These are phyloP conservation scores for Vitis hybrid DNA, from an alignment of 177 flowering plant genomes.

Conservation along the genomic window DNA sequence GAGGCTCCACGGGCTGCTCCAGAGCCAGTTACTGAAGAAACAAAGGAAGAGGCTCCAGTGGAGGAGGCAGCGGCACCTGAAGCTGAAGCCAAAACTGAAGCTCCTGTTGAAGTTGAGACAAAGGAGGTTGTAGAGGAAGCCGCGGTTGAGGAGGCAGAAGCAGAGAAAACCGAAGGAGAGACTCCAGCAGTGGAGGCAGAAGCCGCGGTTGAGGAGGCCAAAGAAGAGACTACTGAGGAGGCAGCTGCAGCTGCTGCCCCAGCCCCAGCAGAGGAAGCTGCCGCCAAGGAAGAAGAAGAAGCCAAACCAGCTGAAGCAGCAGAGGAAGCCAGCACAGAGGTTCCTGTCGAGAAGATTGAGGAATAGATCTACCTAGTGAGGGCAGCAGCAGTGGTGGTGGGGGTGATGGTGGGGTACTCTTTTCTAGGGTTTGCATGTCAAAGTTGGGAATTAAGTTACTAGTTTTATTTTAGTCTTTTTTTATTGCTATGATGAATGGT, in stretches of 20 bases:
- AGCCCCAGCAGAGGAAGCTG: neutral
- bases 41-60: slow-evolving; percentile 6
- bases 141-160: slow-evolving; percentile 7
- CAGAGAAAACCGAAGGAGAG: neutral
- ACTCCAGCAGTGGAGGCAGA: slow-evolving; percentile 12
- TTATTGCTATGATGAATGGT: neutral
- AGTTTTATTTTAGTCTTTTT: neutral
- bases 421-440: slow-evolving; percentile 4
- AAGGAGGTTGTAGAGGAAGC: slow-evolving; percentile 21
- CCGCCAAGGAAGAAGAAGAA: neutral
- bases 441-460: neutral
- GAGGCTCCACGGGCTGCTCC: slow-evolving; percentile 8
- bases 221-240: slow-evolving; percentile 20
- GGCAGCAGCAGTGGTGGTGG: neutral
- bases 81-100: slow-evolving; percentile 11
- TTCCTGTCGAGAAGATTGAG: slow-evolving; percentile 38
- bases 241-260: neutral
- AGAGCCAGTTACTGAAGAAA: slow-evolving; percentile 5
- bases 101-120: slow-evolving; percentile 14
- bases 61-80: slow-evolving; percentile 14
- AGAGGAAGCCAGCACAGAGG: slow-evolving; percentile 20
- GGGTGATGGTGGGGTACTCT: neutral
- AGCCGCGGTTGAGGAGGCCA: slow-evolving; percentile 3
- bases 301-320: slow-evolving; percentile 6
- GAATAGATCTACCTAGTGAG: slow-evolving; percentile 7